Conservation (phyloP, 2,329 filamentous ascomycete species). For the Diplodia corticola region DNA sequence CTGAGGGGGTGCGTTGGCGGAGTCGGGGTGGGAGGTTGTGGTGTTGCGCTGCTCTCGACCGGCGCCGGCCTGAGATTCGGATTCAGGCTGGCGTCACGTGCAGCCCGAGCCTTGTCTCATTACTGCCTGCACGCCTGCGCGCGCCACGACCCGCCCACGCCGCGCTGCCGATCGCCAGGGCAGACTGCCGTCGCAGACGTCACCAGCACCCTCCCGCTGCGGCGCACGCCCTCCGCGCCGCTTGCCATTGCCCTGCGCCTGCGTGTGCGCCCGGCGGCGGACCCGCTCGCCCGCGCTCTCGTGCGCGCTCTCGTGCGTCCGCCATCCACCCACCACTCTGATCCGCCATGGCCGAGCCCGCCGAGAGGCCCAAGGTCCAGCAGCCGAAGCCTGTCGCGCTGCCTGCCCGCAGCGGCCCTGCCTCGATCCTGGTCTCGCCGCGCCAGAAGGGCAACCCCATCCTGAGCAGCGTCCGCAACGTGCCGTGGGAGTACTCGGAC, state of each 20-base stretch:
- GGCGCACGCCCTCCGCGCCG: background rate
- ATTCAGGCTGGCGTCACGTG: background rate
- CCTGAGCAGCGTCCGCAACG: conserved; percentile 69
- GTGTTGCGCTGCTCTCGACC: background rate
- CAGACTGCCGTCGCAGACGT: background rate
- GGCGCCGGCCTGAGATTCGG: background rate
- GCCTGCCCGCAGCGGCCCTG: conserved; percentile 64
- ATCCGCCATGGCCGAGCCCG: conserved; percentile 5
- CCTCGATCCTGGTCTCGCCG: conserved; percentile 84
- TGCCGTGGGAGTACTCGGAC: conserved; percentile 96
- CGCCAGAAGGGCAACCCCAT: conserved; percentile 96
- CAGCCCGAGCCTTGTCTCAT: background rate
- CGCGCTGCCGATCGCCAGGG: background rate
- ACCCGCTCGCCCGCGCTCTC: background rate
- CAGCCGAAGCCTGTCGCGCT: conserved; percentile 90
- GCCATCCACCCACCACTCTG: background rate
- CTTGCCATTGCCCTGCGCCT: too few species aligned
- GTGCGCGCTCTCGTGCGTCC: background rate
- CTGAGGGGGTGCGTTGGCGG: conserved; percentile 16
- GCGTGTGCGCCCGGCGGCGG: too few species aligned
- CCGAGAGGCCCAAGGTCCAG: conserved; percentile 55
- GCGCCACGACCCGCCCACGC: background rate
- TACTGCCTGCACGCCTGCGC: background rate
- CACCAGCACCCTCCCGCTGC: background rate
- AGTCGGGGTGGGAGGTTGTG: conserved; percentile 16